Base-by-base conservation (phyloP, 2,329 filamentous ascomycete species). In the Fusarium citri region DNA sequence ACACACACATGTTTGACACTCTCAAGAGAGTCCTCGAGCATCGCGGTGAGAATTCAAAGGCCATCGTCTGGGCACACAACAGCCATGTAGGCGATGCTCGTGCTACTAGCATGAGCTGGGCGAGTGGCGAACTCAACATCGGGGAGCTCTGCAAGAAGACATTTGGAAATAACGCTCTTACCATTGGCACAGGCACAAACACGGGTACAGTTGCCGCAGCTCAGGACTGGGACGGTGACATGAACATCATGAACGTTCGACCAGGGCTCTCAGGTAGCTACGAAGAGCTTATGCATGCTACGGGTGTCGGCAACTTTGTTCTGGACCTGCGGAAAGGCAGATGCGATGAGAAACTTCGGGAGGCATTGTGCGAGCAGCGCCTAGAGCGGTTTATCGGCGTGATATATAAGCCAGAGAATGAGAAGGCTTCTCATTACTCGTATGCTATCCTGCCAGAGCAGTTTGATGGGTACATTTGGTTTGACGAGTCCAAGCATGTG, bases 31-130 rank as follows among this genome's bases (percentile, higher is more conserved):
- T 69, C 42, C 49, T 70, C 25, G 49, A 70, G 30, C 62, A 67
- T 31, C 62, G 66, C 8, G 57, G 62, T 9, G 23, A 22, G 12
- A 48, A 20, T 10, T 62, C 62, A 16, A 67, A 67, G 15, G 62
- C 67, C 41, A 67, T 70, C 14, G 56, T 69, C 14, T 69, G 66
- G 67, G 62, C 66, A 25, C 66, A 69, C 31, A 67, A 70, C 37
- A 69, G 67, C 12, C 62, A 69, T 14, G 41, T 67, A 23, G 67
- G 62, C 11, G 66, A 69, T 34, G 66, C 62, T 10, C 57, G 62
- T 8, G 54, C 67, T n/a, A 69, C 66, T 3, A 69, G 56, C 37
- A 69, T 69, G 61, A 64, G 67, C 22, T 69, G 66, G 53, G 50
- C 67, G 2, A 65, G 53, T 23, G 53, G 57, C 15, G 67, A 69